phyloP scores from a whole-genome alignment of 1,139 yeast genomes.

The Saccharomyces pastorianus region DNA sequence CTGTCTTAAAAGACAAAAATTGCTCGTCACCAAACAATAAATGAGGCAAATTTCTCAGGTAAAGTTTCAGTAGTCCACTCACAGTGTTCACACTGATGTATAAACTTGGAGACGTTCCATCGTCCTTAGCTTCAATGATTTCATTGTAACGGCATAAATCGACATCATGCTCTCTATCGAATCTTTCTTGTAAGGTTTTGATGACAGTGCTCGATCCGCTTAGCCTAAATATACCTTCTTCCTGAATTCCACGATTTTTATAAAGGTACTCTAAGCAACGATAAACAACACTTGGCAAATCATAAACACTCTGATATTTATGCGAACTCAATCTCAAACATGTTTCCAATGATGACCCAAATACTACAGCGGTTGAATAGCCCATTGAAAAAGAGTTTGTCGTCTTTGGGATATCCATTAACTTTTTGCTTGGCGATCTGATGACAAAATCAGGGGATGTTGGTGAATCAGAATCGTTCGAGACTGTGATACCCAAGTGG shows the following conservation, averaged over 20 bases:
- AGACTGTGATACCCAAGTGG: neutral
- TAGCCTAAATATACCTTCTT: conserved; percentile 85
- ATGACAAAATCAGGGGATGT: neutral
- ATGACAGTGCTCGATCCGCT: conserved; percentile 85
- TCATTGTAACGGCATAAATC: conserved; percentile 41
- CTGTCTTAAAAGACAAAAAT: conserved; percentile 35
- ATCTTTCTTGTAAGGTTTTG: conserved; percentile 60
- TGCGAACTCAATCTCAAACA: conserved; percentile 47
- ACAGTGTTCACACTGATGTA: conserved; percentile 60
- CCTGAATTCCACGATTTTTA: conserved; percentile 62
- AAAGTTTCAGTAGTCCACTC: conserved; percentile 69
- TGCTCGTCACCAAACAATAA: conserved; percentile 50
- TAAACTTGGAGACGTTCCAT: conserved; percentile 10
- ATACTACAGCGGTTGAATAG: conserved; percentile 32
- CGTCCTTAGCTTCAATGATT: conserved; percentile 26
- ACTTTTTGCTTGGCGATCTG: conserved; percentile 5
- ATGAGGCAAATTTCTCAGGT: conserved; percentile 62
- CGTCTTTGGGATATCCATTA: conserved; percentile 7
- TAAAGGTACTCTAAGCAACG: conserved; percentile 68
- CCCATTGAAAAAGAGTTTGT: neutral
- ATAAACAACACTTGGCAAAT: conserved; percentile 69
- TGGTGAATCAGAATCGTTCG: neutral
- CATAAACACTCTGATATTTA: conserved; percentile 36
- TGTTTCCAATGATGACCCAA: conserved; percentile 56
- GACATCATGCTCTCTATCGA: conserved; percentile 57